Conservation (phyloP, 2,329 filamentous ascomycete species). For the Microsporum ferrugineum region DNA sequence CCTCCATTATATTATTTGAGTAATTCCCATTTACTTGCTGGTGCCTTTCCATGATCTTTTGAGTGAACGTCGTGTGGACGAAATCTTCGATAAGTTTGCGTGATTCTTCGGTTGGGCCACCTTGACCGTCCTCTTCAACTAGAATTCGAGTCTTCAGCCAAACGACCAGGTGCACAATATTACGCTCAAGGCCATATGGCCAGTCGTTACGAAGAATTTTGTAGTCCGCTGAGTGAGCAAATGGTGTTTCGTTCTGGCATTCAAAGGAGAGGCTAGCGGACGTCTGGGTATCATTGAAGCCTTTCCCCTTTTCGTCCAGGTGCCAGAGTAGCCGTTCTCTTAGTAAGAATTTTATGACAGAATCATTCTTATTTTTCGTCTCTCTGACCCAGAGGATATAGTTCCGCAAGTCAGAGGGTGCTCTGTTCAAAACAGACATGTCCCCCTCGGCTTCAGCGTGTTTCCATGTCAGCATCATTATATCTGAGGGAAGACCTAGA, state of each 20-base stretch:
- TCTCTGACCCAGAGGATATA: background rate
- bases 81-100: background rate
- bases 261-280: background rate
- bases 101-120: background rate
- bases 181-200: background rate
- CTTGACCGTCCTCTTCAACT: background rate
- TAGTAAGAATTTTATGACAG: background rate
- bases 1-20: background rate
- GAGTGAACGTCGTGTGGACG: background rate
- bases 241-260: background rate
- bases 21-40: background rate
- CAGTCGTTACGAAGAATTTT: slow-evolving; percentile 1
- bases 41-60: background rate
- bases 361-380: background rate
- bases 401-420: background rate
- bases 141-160: background rate
- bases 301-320: background rate
- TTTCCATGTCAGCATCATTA: background rate
- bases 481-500: background rate
- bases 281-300: background rate
- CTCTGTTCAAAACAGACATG: background rate
- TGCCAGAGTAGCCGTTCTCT: background rate
- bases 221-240: background rate
- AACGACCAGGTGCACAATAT: slow-evolving; percentile 1
- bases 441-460: background rate